Conservation (phyloP, 768 basidiomycete genomes). For the Scleroderma bovista region DNA sequence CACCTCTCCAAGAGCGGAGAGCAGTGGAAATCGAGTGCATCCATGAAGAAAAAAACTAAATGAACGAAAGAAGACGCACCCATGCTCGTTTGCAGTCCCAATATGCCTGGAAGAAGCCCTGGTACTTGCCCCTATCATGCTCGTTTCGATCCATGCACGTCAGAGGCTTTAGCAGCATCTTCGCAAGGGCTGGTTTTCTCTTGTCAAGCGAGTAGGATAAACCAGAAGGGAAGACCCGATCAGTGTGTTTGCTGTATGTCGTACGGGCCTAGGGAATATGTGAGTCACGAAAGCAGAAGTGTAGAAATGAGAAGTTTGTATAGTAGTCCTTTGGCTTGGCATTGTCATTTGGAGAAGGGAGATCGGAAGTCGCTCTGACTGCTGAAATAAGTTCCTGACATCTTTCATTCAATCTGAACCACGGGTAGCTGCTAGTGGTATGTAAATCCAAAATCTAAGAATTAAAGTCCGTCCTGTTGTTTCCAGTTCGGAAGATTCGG, state of each 20-base stretch:
- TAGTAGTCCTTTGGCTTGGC: conserved; percentile 47
- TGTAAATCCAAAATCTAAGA: background rate
- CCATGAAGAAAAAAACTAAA: background rate
- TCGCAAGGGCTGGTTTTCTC: conserved; percentile 58
- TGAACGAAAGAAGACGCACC: conserved; percentile 39
- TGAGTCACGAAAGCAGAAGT: conserved; percentile 8
- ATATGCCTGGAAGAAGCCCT: conserved; percentile 78
- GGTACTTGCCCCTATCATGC: conserved; percentile 65
- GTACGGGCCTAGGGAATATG: conserved; percentile 29
- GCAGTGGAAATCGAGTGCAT: background rate
- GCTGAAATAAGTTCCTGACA: no score
- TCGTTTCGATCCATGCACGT: conserved; percentile 64
- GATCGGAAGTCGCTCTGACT: conserved; percentile 4
- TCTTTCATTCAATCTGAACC: no score
- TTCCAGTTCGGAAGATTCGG: conserved; percentile 95
- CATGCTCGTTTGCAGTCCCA: conserved; percentile 76
- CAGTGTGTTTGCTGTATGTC: conserved; percentile 32
- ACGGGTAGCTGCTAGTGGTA: no score
- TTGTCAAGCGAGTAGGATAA: background rate
- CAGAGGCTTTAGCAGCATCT: conserved; percentile 70
- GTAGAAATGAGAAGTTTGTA: conserved; percentile 39
- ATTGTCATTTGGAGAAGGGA: conserved; percentile 42
- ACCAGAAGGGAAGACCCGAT: conserved; percentile 33
- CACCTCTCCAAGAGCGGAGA: conserved; percentile 37
- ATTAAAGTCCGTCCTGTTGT: conserved; percentile 74